Evolutionary conservation across 2,329 filamentous ascomycete species (phyloP).

Genomic region (Rhinocladiella mackenziei): DNA sequence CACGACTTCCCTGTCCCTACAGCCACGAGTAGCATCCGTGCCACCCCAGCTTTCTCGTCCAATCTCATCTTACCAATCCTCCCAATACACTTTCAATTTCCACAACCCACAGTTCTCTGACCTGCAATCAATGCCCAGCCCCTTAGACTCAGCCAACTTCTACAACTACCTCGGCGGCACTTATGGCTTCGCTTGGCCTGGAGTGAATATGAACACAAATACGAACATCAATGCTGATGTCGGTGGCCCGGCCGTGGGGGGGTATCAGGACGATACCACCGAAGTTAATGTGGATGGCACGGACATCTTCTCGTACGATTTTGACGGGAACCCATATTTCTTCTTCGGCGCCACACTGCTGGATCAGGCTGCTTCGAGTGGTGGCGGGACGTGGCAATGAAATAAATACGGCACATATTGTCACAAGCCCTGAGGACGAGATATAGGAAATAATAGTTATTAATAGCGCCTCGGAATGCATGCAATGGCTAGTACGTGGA

Average conservation of each 20-base stretch:
- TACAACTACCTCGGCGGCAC: background rate
- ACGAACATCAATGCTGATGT: background rate
- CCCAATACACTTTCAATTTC: background rate
- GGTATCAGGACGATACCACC: background rate
- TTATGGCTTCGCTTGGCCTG: background rate
- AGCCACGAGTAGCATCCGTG: background rate
- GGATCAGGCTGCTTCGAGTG: too few relatives aligned
- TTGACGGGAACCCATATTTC: background rate
- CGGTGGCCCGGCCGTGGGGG: too few relatives aligned
- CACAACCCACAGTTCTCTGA: background rate
- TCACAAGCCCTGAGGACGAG: too few relatives aligned
- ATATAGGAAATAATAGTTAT: too few relatives aligned
- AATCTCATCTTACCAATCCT: background rate
- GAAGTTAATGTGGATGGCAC: background rate
- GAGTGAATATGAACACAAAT: background rate
- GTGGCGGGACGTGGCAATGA: too few relatives aligned
- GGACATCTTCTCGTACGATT: background rate
- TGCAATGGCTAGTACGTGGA: too few relatives aligned
- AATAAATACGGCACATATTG: too few relatives aligned
- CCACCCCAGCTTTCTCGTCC: background rate
- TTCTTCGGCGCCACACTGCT: too few relatives aligned
- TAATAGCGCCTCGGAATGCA: too few relatives aligned
- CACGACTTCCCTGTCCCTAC: background rate
- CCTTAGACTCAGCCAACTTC: background rate
- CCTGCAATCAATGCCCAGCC: background rate